Evolutionary conservation across 169 alveolate species (phyloP), one percentile per base, ranked within the genome.

Genomic region (Plasmodium malariae): DNA sequence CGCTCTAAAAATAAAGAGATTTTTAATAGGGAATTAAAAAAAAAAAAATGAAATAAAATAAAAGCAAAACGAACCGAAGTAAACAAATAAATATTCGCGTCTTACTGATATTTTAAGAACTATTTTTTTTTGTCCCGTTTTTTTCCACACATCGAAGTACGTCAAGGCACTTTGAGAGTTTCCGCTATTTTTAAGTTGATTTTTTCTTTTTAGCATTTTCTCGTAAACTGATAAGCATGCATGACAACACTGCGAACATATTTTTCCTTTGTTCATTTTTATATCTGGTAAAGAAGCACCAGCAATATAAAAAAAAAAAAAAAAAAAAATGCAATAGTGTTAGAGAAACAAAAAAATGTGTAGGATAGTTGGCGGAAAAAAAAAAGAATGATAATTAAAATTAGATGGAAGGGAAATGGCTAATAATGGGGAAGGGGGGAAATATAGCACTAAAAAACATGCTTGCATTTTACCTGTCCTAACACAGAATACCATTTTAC

Each of bases 161-260:
- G 78, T 86, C 40, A 70, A 48, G 26, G 34, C 24, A 19, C 63
- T 48, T 86, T 70, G 69, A 14, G 36, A 28, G 12, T 62, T 17
- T 40, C n/a, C 45, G 17, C 51, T 54, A 17, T 32, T 36, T 65
- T 54, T 86, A 17, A 70, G 65, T 9, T 57, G 30, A 6, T n/a
- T 71, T 70, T 70, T 86, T 70, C 92, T 55, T 60, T 86, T 86
- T 45, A 86, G 0, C 69, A 86, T 65, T 86, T 86, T 86, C 49
- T 86, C 87, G 37, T 86, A 86, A 14, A 86, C 87, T 3, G 78
- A 30, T 71, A 86, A 19, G 32, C 92, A 86, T 19, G 98, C 99
- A 92, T 97, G 99, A 12, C 98, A 97, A 48, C 98, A 97, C 91
- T 97, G 97, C 34, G 99, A 98, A 11, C 98, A 97, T 14, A 97